phyloP scores from a whole-genome alignment of 768 basidiomycete genomes.

The Pleurotus djamor region DNA sequence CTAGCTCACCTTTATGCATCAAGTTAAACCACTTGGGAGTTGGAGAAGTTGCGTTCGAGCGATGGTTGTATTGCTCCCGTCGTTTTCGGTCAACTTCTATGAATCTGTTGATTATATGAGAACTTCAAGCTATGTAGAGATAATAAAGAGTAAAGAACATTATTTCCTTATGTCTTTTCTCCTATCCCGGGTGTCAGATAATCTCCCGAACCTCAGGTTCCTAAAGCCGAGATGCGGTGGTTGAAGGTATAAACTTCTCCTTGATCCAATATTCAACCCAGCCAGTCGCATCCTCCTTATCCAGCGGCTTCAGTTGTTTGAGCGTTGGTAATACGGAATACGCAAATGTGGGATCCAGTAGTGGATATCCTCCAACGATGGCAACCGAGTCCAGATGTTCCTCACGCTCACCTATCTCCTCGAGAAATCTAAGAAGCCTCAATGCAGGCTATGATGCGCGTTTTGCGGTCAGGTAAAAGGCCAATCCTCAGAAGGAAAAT shows the following conservation, averaged over 20 bases:
- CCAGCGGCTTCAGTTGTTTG: constrained; percentile 20
- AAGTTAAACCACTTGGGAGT: no score
- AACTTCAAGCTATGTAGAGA: no score
- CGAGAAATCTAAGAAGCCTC: neutral
- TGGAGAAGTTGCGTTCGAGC: no score
- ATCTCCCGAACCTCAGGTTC: no score
- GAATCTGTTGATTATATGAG: no score
- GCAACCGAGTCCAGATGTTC: constrained; percentile 1
- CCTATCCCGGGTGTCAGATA: no score
- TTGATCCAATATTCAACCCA: constrained; percentile 39
- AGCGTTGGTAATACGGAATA: constrained; percentile 30
- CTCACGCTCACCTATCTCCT: constrained; percentile 6
- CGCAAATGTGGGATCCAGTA: constrained; percentile 23
- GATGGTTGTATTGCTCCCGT: no score
- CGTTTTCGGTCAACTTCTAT: no score
- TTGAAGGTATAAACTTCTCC: constrained; percentile 16
- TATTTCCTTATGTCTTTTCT: no score
- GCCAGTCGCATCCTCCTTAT: constrained; percentile 17
- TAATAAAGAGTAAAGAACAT: no score
- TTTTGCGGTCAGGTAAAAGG: neutral
- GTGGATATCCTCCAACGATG: constrained; percentile 20
- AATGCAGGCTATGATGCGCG: neutral
- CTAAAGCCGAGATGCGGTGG: no score
- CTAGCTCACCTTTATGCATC: no score
- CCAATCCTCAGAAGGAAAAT: neutral